Evolutionary conservation across 1,139 yeast species (phyloP), one percentile per base, ranked within the genome.

Genomic region (Meyerozyma smithsonii): DNA sequence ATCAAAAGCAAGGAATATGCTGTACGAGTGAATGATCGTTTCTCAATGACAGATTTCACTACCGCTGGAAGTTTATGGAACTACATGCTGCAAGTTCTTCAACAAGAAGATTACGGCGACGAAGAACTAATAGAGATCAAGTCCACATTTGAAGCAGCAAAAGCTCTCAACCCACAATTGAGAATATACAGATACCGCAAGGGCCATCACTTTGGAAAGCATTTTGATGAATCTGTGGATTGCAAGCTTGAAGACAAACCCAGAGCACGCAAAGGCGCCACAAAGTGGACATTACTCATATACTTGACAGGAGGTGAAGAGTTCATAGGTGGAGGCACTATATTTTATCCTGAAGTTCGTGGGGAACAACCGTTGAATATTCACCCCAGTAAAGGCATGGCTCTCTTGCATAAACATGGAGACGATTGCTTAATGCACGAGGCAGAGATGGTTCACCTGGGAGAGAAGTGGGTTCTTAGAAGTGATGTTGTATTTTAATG

Each of bases 331-430:
- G 87, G 87, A 2, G 82, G 77, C n/a, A 81, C 86, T 0, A 65
- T 75, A 4, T 81, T 81, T 46, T 67, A 79, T 46, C 64, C 69
- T 1, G 65, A 65, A 4, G 32, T 40, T 8, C 54, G 59, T 11
- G 58, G 58, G 1, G 52, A 50, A 1, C 39, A 41, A 4, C 51
- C 55, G 4, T 43, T 70, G 38, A 65, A 63, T 37, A 63, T 79
- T 1, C 74, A 71, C 42, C 84, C 84, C 0, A 50, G 58, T 10
- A 70, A 66, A 46, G 87, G 86, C 0, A 67, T 75, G 74, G 82
- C 83, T 0, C 62, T 81, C 35, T 58, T 81, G 38, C 87, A 81
- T 51, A 79, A 79, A 46, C 87, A 81, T 51, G 86, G 86, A 0
- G 81, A 77, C 42, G 83, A 79, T 48, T 81, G 87, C 52, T 54